Conservation (phyloP, 345 rosid species). For the Passiflora organensis region DNA sequence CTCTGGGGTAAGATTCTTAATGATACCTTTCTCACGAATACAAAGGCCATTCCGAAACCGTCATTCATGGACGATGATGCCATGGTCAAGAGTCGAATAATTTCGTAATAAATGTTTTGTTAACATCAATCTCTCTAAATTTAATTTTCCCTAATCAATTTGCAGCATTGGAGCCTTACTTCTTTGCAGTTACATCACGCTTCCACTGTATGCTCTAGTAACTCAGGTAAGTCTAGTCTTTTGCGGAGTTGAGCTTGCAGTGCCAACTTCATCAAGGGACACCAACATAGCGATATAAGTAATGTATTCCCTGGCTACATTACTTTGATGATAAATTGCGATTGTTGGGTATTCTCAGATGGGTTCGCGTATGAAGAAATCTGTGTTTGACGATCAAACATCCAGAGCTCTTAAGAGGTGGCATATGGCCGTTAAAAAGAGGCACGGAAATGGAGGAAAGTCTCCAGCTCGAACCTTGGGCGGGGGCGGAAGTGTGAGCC, state of each 20-base stretch:
- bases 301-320: too few relatives aligned
- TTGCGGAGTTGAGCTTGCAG: too few relatives aligned
- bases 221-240: conserved; percentile 63
- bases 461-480: conserved; percentile 42
- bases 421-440: conserved; percentile 75
- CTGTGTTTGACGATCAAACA: conserved; percentile 90
- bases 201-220: conserved; percentile 85
- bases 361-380: conserved; percentile 87
- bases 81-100: too few relatives aligned
- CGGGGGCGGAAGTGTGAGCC: conserved; percentile 42
- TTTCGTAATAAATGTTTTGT: too few relatives aligned
- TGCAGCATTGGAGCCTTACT: conserved; percentile 55
- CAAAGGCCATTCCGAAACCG: too few relatives aligned
- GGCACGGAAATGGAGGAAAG: conserved; percentile 44
- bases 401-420: conserved; percentile 87
- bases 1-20: conserved; percentile 61
- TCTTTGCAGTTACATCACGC: conserved; percentile 87
- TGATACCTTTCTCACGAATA: too few relatives aligned
- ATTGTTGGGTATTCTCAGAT: conserved; percentile 41
- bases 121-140: too few relatives aligned
- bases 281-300: too few relatives aligned
- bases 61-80: too few relatives aligned
- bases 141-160: conserved; percentile 1
- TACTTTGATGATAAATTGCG: not conserved
- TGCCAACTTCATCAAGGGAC: too few relatives aligned